Base-by-base conservation (phyloP, 1,284 basidiomycete genomes). In the Neolentinus lepideus region DNA sequence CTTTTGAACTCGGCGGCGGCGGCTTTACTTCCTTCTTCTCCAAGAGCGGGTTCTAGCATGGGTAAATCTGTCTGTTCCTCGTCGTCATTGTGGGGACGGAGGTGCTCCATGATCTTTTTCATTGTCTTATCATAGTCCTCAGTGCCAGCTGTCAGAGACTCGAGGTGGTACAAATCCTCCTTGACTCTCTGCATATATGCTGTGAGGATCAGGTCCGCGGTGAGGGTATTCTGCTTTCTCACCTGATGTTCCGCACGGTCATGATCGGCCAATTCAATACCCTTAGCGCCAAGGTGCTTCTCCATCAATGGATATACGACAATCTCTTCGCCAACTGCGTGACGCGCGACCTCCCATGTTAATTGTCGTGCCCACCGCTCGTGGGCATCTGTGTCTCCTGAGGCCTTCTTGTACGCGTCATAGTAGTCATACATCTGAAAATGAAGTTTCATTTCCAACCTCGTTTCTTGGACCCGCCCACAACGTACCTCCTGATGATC, bases 241-340 rank as follows among this genome's bases (percentile, higher is more conserved):
- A 81, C 81, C 67, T 77, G 74, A 61, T 85, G 84, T n/a, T 85
- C 81, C 11, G 65, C 70, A 8, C 83, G 71, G 62, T 87, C 84
- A 33, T 80, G 67, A 59, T 85, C 75, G 0, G 84, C 78, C 27
- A 85, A 75, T 54, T 76, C 60, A 55, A 68, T 67, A 0, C 83
- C 84, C 59, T 78, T 66, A 1, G 69, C 66, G 2, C 83, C 83
- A 53, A 86, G 73, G 58, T 80, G 71, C 60, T 80, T 72, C 66
- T 87, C 83, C 75, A 87, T 79, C 53, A 85, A 72, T 3, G 84
- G 84, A 61, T 87, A 85, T 1, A 85, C 78, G 21, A 87, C 75
- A 51, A 85, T 77, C 65, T 87, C 84, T 64, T 86, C 84, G 3
- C 79, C 83, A 2, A 83, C 77, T 3, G 84, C 79, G 60, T 85